Base-by-base conservation (phyloP, 1,139 yeast species). In the Yamadazyma kanchanaburiensis region DNA sequence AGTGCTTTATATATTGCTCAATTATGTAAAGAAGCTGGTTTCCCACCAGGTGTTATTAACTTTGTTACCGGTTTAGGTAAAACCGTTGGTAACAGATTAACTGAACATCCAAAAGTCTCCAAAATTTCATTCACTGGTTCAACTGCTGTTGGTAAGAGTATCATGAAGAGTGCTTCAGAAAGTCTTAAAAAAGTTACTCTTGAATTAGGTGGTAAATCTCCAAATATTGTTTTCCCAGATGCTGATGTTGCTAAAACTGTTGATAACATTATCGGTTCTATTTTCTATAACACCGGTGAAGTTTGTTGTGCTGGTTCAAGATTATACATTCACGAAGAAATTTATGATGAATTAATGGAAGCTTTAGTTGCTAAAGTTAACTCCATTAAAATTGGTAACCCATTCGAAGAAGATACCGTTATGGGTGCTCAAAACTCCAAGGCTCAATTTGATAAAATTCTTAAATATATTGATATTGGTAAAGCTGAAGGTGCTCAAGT, bases 251-350 rank as follows among this genome's bases (percentile, higher is more conserved):
- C 74, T 35, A 60, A 62, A 48, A 79, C 94, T 37, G 77, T 82
- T 38, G 66, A 70, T 46, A 70, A 77, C 32, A 74, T 31, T 76
- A 72, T 64, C 6, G 76, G 77, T 4, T 61, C 67, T 21, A 65
- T 70, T n/a, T 51, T 75, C 75, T 82, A 72, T 73, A 85, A 85
- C 69, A 77, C 85, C 46, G 95, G 95, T 58, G 94, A 85, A 63
- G 89, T 82, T 35, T 85, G 95, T 64, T 80, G 85, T 55, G 94
- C 94, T 24, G 91, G 94, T 43, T 83, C 94, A 28, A 79, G 95
- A 58, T 63, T 84, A 33, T 80, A 77, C 55, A 76, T 84, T 40
- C 94, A 85, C 61, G 88, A 81, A 47, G 77, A 72, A 31, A 62
- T 83, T 49, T 82, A 85, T 60, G 91, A 84, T 48, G 66, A 74